Evolutionary conservation across 2,329 filamentous ascomycete genomes (phyloP).

Genomic region (Apiospora rasikravindrae): DNA sequence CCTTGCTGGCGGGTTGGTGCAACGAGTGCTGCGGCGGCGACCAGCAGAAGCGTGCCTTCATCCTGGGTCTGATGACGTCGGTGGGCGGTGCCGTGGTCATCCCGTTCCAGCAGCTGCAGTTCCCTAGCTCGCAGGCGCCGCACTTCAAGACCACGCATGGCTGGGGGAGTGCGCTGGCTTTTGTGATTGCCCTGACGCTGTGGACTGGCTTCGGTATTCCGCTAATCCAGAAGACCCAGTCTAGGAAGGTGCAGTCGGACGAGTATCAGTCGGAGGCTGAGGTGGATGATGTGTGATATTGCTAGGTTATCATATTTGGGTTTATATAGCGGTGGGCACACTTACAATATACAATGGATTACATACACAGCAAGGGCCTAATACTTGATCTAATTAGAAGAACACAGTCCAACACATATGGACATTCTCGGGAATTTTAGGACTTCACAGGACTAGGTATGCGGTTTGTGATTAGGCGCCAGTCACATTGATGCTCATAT

Average conservation of each 20-base stretch:
- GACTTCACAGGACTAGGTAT: too few species aligned
- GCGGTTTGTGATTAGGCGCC: too few species aligned
- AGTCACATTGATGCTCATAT: too few species aligned
- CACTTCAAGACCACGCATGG: slow-evolving; percentile 42
- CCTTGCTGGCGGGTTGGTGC: slow-evolving; percentile 46
- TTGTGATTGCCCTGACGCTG: slow-evolving; percentile 25
- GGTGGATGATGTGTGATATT: background rate
- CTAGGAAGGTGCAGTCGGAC: background rate
- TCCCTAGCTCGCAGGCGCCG: slow-evolving; percentile 44
- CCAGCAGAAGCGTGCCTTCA: slow-evolving; percentile 48
- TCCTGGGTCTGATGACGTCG: slow-evolving; percentile 45
- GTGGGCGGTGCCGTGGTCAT: slow-evolving; percentile 44
- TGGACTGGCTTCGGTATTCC: slow-evolving; percentile 27
- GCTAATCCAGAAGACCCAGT: slow-evolving; percentile 30
- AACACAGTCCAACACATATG: too few species aligned
- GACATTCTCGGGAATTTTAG: too few species aligned
- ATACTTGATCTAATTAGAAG: too few species aligned
- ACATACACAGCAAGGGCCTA: background rate
- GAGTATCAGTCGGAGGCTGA: slow-evolving; percentile 3
- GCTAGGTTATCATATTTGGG: background rate
- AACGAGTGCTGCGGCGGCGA: slow-evolving; percentile 48
- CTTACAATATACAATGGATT: background rate
- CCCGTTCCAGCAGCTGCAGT: slow-evolving; percentile 46
- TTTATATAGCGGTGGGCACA: background rate
- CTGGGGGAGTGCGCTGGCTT: slow-evolving; percentile 33